Evolutionary conservation across 129 eudicot genomes (phyloP).

Genomic region (Flaveria trinervia): DNA sequence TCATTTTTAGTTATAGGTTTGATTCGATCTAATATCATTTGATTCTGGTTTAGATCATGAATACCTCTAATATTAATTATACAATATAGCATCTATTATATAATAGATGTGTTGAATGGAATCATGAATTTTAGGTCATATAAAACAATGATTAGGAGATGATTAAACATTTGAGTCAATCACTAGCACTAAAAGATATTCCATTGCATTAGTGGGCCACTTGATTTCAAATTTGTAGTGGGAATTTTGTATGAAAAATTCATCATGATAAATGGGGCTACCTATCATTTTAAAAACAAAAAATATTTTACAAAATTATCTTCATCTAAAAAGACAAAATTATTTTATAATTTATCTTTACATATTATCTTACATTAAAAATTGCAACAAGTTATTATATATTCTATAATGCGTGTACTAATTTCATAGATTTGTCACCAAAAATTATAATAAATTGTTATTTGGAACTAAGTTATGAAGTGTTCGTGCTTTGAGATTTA

Average conservation of each 20-base stretch:
- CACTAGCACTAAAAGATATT: slow-evolving; percentile 24
- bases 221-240: slow-evolving; percentile 29
- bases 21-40: neutral
- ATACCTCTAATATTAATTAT: neutral
- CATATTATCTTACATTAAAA: slow-evolving; percentile 11
- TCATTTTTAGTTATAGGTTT: neutral
- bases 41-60: neutral
- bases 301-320: slow-evolving; percentile 14
- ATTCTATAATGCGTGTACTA: slow-evolving; percentile 28
- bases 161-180: slow-evolving; percentile 34
- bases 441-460: neutral
- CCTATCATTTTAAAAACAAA: slow-evolving; percentile 1
- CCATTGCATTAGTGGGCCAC: slow-evolving; percentile 41
- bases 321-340: slow-evolving; percentile 2
- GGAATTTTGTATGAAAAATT: slow-evolving; percentile 28
- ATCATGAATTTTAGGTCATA: slow-evolving; percentile 11
- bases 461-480: neutral
- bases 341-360: slow-evolving; percentile 26
- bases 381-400: neutral
- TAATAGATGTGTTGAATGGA: neutral
- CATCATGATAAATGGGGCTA: slow-evolving; percentile 34
- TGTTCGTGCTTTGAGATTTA: slow-evolving; percentile 23
- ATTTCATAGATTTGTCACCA: slow-evolving; percentile 21
- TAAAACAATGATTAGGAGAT: slow-evolving; percentile 19
- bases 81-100: neutral